Base-by-base conservation (phyloP, 2,329 filamentous ascomycete genomes). In the Nothomitra cinnamomea region DNA sequence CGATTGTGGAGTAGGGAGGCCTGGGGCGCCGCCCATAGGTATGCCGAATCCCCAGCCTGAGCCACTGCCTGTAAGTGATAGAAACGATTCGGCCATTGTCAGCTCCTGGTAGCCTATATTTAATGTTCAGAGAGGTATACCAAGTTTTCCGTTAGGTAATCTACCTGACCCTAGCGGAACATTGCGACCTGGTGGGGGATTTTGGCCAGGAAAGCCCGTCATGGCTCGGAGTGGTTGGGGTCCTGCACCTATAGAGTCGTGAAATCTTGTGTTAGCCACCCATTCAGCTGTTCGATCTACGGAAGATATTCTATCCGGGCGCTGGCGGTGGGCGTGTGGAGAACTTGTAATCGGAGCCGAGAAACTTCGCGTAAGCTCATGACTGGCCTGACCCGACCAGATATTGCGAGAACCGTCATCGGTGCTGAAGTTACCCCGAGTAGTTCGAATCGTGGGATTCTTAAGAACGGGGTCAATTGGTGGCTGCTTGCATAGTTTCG, bases 11-110 rank as follows among this genome's bases (percentile, higher is more conserved):
- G 64, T 70, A 55, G 72, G 69, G 56, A 77, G 65, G 53, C 72
- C 72, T 56, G 73, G 71, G 53, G 73, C 70, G 57, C 72, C 73
- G 52, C 72, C 72, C 62, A 75, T 71, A 43, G 75, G 73, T 53
- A 73, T 65, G 50, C 73, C 74, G 62, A 78, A 78, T 50, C 73
- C 75, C 76, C 76, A 79, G 62, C 74, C 74, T 57, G 74, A 70
- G 60, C 72, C 72, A 60, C 69, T 72, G 52, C 75, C 76, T 72
- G 63, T 49, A 49, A 19, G 32, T 28, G 12, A 19, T 13, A 61
- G 21, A 53, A 45, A 49, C 43, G 42, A 49, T 51, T 52, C 35
- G 43, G 24, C 45, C 51, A 66, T 17, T 24, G 50, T 43, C 55
- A 56, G 52, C 25, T 19, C 43, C 25, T 38, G 43, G 13, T 42